These are phyloP conservation scores for Alloascoidea africana DNA, from an alignment of 805 yeast genomes.

Conservation along the genomic window DNA sequence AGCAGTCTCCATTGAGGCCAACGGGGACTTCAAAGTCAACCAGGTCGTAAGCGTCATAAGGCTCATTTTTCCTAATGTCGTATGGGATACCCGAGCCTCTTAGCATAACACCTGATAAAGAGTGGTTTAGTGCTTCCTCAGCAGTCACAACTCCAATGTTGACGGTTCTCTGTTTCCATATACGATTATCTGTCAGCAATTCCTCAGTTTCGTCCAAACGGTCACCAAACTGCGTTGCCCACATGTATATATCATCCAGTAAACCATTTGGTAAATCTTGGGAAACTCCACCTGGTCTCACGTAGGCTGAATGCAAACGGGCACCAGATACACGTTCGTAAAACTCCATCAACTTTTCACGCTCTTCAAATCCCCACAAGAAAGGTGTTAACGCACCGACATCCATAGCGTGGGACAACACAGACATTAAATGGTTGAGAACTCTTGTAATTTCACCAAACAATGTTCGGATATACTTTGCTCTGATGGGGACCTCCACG, in stretches of 20 bases:
- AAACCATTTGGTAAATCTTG: constrained; percentile 80
- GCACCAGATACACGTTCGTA: constrained; percentile 88
- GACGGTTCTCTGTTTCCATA: constrained; percentile 79
- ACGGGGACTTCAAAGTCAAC: constrained; percentile 83
- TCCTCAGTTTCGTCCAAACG: constrained; percentile 86
- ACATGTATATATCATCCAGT: constrained; percentile 83
- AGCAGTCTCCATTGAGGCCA: constrained; percentile 80
- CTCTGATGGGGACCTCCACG: constrained; percentile 76
- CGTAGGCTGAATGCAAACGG: constrained; percentile 75
- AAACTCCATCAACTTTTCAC: constrained; percentile 86
- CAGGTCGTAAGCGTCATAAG: constrained; percentile 78
- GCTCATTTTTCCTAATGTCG: constrained; percentile 75
- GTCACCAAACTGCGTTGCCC: constrained; percentile 94
- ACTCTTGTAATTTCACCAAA: constrained; percentile 81
- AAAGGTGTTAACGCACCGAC: constrained; percentile 90
- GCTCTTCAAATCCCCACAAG: constrained; percentile 89
- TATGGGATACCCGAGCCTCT: constrained; percentile 85
- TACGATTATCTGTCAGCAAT: constrained; percentile 77
- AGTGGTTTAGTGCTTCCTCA: constrained; percentile 74
- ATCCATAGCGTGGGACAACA: constrained; percentile 82
- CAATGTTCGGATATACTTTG: constrained; percentile 69
- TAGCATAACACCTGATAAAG: constrained; percentile 76
- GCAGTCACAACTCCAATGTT: constrained; percentile 74
- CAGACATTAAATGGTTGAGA: constrained; percentile 76
- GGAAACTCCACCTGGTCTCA: constrained; percentile 86